These are phyloP conservation scores for Coemansia sp. DNA, from an alignment of 192 early-diverging fungal species.

Conservation along the genomic window DNA sequence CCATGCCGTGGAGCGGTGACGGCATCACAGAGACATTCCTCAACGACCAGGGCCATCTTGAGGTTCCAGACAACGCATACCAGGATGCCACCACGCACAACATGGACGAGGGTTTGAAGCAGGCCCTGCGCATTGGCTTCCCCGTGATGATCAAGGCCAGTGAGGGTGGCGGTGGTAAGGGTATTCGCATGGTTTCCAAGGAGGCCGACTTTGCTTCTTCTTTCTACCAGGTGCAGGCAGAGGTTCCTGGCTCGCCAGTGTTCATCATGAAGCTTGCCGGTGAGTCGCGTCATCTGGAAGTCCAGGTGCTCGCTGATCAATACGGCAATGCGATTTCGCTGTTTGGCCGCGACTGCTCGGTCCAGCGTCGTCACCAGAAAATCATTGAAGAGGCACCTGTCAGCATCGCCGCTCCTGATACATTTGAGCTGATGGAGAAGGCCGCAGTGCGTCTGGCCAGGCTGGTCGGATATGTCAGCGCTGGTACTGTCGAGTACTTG, in stretches of 20 bases:
- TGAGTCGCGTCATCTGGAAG: constrained; percentile 93
- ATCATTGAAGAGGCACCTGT: constrained; percentile 99
- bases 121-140: constrained; percentile 89
- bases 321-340: constrained; percentile 98
- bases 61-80: constrained; percentile 81
- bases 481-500: constrained; percentile 96
- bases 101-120: constrained; percentile 79
- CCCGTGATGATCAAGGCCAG: constrained; percentile 99
- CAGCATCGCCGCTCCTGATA: constrained; percentile 74
- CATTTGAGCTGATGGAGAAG: constrained; percentile 89
- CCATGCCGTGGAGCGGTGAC: constrained; percentile 92
- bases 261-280: constrained; percentile 98
- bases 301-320: constrained; percentile 93
- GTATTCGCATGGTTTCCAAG: constrained; percentile 91
- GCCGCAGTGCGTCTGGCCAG: constrained; percentile 94
- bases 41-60: constrained; percentile 72
- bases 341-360: constrained; percentile 98
- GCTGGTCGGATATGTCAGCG: constrained; percentile 91
- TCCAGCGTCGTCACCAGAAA: constrained; percentile 98
- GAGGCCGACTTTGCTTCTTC: constrained; percentile 69
- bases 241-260: constrained; percentile 96
- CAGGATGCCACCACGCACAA: constrained; percentile 79
- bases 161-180: constrained; percentile 98
- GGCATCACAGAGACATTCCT: constrained; percentile 73
- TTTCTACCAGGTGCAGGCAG: constrained; percentile 87